phyloP scores from a whole-genome alignment of 441 rosid species.

The Brassica balearica region DNA sequence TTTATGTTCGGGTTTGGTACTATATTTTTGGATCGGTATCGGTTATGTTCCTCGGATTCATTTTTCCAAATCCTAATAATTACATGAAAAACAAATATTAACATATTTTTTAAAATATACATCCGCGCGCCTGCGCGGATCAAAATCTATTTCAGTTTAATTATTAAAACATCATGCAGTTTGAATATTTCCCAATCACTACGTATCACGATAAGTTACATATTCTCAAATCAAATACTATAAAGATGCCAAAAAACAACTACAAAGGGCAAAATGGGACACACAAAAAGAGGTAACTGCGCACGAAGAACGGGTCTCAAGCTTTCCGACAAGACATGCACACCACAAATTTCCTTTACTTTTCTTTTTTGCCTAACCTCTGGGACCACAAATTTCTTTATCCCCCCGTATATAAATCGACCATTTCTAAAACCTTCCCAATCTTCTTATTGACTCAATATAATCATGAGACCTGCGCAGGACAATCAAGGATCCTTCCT shows the following conservation, averaged over 20 bases:
- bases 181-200: not conserved
- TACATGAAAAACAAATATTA: too few species aligned
- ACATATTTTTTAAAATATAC: too few species aligned
- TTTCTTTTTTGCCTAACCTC: not conserved
- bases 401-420: conserved; percentile 25
- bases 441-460: conserved; percentile 27
- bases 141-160: not conserved
- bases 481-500: conserved; percentile 83
- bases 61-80: too few species aligned
- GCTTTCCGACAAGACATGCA: conserved; percentile 47
- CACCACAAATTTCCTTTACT: conserved; percentile 22
- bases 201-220: not conserved
- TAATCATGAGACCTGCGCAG: conserved; percentile 68
- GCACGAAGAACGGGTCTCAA: conserved; percentile 44
- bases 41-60: too few species aligned
- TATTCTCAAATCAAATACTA: not conserved
- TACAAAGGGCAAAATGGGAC: not conserved
- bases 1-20: too few species aligned
- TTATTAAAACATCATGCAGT: not conserved
- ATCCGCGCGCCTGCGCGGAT: too few species aligned
- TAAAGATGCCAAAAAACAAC: too few species aligned
- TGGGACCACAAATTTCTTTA: conserved; percentile 26
- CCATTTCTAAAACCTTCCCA: conserved; percentile 22
- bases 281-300: not conserved
- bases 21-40: too few species aligned